Base-by-base conservation (phyloP, 2,329 filamentous ascomycete species). In the Hirsutella thompsonii region DNA sequence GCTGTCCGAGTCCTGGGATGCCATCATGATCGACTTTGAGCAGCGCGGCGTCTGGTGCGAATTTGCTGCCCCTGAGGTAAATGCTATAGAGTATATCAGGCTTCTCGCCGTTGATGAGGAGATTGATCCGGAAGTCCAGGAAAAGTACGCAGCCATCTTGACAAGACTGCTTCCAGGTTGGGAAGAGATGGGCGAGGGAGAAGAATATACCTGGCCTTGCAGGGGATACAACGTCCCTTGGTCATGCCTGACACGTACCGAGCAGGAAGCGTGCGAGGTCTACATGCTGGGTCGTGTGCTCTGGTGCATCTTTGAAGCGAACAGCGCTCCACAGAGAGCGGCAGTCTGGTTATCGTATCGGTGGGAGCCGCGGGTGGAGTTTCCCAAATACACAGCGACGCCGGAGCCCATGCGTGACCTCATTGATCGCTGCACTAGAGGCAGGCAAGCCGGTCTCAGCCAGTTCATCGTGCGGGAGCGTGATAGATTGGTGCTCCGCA, bases 31-130 rank as follows among this genome's bases (percentile, higher is more conserved):
- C 4, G 75, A 79, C 46, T 76, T 79, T 49, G 75, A 79, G 55
- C 74, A 79, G 53, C 67, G 75, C 26, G 74, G 75, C 8, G 72
- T 77, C 2, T 79, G 74, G 74, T 75, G 69, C 54, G 71, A 76
- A 52, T 79, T 78, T 53, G 70, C 69, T 1, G 64, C 75, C 1
- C 75, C 75, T 0, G 75, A 79, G 51, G 67, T 79, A 45, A 76
- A 76, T 50, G 68, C 69, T 21, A 58, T 79, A 37, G 74, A 79
- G 48, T 76, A 75, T 47, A 51, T 76, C 14, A 68, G 70, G n/a
- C 55, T 74, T 14, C 53, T 79, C 30, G 71, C 71, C 23, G 59
- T 60, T 28, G 67, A 72, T 40, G 65, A 70, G n/a, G 55, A 62
- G 10, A 61, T 72, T 10, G 59, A 67, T 0, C 47, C 57, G 1